Evolutionary conservation across 108 stramenopile genomes (phyloP), one percentile per base, ranked within the genome.

Genomic region (Nannochloropsis salina): DNA sequence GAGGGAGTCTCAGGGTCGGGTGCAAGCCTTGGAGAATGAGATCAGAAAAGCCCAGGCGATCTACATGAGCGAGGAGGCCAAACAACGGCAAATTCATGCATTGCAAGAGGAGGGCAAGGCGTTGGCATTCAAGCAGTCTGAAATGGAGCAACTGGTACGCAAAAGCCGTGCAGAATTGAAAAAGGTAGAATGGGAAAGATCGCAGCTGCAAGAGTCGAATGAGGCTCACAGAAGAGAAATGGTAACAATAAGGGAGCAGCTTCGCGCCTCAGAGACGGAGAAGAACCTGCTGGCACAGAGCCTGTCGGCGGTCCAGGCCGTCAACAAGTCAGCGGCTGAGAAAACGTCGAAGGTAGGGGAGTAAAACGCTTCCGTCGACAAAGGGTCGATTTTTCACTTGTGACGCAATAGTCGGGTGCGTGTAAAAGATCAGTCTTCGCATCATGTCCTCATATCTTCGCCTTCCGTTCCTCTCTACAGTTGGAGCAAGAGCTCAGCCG

Each of bases 41-140:
- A n/a, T 74, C 2, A 74, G n/a, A 6, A 74, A 74, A 74, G 61
- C 61, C 20, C 61, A 74, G 15, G 61, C 61, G 15, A 74, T 74
- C 3, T 74, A 74, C n/a, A 74, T 74, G 61, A n/a, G 61, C 20
- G 61, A 6, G 20, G 61, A 74, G n/a, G 61, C 61, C 20, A 74
- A 74, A n/a, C 61, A 74, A 74, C 61, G 61, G n/a, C 4, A 74
- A n/a, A 74, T 74, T n/a, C 74, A 87, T 81, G 88, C 88, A 11
- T 88, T 84, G 47, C 84, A 84, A 47, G 88, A 88, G 42, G 88
- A 88, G 45, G 84, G 84, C 1, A 45, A 80, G 8, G 83, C 83
- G 80, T 84, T 88, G 31, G 88, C 88, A 21, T 85, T 85, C 84
- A 88, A 88, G 88, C 88, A 88, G 84, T 84, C 84, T 43, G 88